These are phyloP conservation scores for bread wheat (Triticum aestivum) DNA, from an alignment of 176 grass and related monocot genomes.

Conservation along the genomic window DNA sequence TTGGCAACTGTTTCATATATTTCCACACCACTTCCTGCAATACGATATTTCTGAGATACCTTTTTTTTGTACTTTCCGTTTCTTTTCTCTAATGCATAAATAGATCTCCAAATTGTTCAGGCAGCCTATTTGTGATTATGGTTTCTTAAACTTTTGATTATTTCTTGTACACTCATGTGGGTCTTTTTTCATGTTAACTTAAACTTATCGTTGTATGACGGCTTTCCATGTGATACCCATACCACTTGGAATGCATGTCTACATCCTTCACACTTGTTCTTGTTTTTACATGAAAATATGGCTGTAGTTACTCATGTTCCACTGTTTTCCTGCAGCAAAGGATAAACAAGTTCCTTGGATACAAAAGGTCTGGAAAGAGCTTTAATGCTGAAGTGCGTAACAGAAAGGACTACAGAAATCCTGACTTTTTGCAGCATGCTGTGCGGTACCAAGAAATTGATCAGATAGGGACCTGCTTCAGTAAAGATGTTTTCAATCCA, in stretches of 20 bases:
- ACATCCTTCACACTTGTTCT: background rate
- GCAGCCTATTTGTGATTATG: background rate
- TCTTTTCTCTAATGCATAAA: background rate
- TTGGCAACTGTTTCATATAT: background rate
- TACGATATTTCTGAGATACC: background rate
- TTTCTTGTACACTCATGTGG: background rate
- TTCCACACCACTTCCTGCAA: conserved; percentile 9
- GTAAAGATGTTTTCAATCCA: conserved; percentile 94
- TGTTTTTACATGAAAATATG: background rate
- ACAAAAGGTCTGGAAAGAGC: conserved; percentile 76
- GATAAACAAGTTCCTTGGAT: conserved; percentile 77
- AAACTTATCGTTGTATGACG: background rate
- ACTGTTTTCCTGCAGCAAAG: conserved; percentile 58
- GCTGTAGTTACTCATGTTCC: conserved; percentile 16
- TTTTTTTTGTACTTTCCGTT: background rate
- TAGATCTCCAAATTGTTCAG: background rate
- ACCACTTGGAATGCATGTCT: background rate
- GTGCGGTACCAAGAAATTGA: conserved; percentile 98
- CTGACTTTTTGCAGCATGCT: conserved; percentile 95
- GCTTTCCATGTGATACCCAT: conserved; percentile 3
- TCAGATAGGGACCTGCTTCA: conserved; percentile 92
- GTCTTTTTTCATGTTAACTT: conserved; percentile 20
- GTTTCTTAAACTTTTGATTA: background rate
- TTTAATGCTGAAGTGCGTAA: conserved; percentile 97
- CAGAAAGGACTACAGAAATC: conserved; percentile 94